These are phyloP conservation scores for Mortierella sp. DNA, from an alignment of 371 early-diverging fungal genomes.

Conservation along the genomic window DNA sequence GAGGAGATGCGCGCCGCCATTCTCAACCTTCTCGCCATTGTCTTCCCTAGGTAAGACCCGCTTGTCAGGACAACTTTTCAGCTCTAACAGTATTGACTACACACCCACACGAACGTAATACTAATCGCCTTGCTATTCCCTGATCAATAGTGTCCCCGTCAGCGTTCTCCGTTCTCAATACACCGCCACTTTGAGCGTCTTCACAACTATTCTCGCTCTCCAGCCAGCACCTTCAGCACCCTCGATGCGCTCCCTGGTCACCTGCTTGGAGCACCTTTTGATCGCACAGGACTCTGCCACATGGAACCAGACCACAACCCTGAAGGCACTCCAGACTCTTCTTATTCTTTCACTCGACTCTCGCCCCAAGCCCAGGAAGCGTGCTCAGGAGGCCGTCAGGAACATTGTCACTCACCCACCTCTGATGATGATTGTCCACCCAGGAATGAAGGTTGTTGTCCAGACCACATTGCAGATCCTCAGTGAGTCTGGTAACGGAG, in stretches of 20 bases:
- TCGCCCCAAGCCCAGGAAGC: slow-evolving; percentile 92
- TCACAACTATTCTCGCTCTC: slow-evolving; percentile 70
- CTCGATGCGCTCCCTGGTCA: slow-evolving; percentile 79
- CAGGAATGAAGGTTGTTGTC: slow-evolving; percentile 80
- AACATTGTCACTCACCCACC: slow-evolving; percentile 80
- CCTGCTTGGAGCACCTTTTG: slow-evolving; percentile 88
- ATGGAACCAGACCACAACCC: slow-evolving; percentile 80
- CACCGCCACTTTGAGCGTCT: slow-evolving; percentile 67
- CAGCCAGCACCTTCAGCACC: slow-evolving; percentile 78
- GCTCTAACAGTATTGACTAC: too few relatives aligned
- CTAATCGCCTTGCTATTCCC: background rate
- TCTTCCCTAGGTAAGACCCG: slow-evolving; percentile 78
- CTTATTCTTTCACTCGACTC: slow-evolving; percentile 84
- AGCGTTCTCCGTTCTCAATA: slow-evolving; percentile 79
- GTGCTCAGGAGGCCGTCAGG: slow-evolving; percentile 88
- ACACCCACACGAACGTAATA: background rate
- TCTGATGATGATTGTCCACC: slow-evolving; percentile 83
- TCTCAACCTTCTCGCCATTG: slow-evolving; percentile 84
- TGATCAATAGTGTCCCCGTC: slow-evolving; percentile 63
- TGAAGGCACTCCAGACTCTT: slow-evolving; percentile 80
- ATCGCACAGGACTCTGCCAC: slow-evolving; percentile 80
- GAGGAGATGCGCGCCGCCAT: slow-evolving; percentile 77
- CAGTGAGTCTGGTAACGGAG: slow-evolving; percentile 75
- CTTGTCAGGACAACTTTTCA: background rate
- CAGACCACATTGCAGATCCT: slow-evolving; percentile 81